Percentiles rank a stretch among this genome's conserved stretches.
These are phyloP conservation scores for Trebouxiophyceae sp. DNA, from an alignment of 163 green algal genomes.

Conservation along the genomic window DNA sequence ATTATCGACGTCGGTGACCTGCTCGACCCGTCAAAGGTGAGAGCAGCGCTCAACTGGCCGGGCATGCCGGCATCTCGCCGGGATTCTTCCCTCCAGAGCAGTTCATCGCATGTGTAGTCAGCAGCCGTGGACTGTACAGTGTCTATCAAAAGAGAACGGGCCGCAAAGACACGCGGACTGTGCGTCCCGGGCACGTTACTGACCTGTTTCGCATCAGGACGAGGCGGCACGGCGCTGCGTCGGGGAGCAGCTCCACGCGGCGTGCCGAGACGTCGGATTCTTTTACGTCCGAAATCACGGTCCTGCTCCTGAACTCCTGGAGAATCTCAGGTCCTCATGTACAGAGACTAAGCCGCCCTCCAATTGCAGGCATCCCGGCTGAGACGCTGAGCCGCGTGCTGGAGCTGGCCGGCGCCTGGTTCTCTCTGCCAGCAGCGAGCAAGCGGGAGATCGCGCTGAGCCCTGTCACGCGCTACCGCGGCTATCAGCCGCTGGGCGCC, in stretches of 20 bases:
- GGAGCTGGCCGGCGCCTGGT: constrained; percentile 31
- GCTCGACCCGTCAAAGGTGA: background rate
- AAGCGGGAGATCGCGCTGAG: constrained; percentile 37
- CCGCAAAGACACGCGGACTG: too few species aligned
- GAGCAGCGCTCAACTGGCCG: background rate
- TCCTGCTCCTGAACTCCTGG: background rate
- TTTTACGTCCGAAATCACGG: constrained; percentile 43
- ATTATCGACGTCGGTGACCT: background rate
- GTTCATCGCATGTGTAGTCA: background rate
- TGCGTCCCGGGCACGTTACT: too few species aligned
- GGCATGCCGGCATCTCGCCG: background rate
- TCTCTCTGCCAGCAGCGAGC: constrained; percentile 34
- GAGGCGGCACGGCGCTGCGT: background rate
- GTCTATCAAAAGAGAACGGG: too few species aligned
- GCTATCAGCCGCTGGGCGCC: constrained; percentile 49
- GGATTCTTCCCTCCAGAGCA: background rate
- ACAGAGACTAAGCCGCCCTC: too few species aligned
- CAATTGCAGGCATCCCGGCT: constrained; percentile 26
- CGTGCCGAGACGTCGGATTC: constrained; percentile 44
- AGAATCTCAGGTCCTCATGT: background rate
- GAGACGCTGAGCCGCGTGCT: constrained; percentile 18
- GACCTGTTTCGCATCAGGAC: background rate
- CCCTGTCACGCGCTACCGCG: constrained; percentile 30
- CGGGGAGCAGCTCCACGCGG: constrained; percentile 22
- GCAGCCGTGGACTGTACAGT: background rate